A percentile compares a stretch with the other conserved stretches of the same genome.
Conservation (phyloP, 495 filamentous ascomycete genomes). For the Aspergillus steynii region DNA sequence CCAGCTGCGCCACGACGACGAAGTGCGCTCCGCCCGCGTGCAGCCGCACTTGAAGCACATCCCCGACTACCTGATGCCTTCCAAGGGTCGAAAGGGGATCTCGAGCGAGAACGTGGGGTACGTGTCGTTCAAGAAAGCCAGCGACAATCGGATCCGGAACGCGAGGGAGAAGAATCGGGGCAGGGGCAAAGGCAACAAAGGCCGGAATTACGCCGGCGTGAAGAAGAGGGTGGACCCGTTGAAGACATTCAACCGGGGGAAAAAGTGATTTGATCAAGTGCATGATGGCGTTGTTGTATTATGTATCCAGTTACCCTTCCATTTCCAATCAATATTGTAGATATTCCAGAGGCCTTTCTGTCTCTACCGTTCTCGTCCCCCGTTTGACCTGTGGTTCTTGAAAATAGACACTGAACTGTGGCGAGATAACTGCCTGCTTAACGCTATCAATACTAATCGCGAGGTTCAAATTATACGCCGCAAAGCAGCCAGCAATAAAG, state of each 20-base stretch:
- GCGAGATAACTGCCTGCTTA: too few species aligned
- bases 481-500: too few species aligned
- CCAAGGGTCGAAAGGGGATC: constrained; percentile 68
- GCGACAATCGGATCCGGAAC: constrained; percentile 73
- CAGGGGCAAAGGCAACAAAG: constrained; percentile 52
- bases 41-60: constrained; percentile 94
- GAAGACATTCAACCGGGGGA: constrained; percentile 74
- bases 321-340: background rate
- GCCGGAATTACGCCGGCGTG: constrained; percentile 48
- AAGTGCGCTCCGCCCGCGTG: constrained; percentile 73
- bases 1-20: constrained; percentile 87
- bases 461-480: too few species aligned
- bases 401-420: background rate
- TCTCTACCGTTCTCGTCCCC: background rate
- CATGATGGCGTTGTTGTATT: background rate
- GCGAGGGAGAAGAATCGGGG: constrained; percentile 61
- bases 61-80: constrained; percentile 88
- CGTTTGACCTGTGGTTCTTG: too few species aligned
- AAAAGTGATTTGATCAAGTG: constrained; percentile 22
- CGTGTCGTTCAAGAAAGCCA: constrained; percentile 72
- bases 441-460: too few species aligned
- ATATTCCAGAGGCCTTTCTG: background rate
- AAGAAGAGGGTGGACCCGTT: constrained; percentile 71
- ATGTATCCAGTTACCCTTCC: background rate
- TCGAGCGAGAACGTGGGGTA: constrained; percentile 64